A percentile compares a stretch with the other conserved stretches of the same genome.
These are phyloP conservation scores for Protomyces inouyei DNA, from an alignment of 1,139 yeast species.

Conservation along the genomic window DNA sequence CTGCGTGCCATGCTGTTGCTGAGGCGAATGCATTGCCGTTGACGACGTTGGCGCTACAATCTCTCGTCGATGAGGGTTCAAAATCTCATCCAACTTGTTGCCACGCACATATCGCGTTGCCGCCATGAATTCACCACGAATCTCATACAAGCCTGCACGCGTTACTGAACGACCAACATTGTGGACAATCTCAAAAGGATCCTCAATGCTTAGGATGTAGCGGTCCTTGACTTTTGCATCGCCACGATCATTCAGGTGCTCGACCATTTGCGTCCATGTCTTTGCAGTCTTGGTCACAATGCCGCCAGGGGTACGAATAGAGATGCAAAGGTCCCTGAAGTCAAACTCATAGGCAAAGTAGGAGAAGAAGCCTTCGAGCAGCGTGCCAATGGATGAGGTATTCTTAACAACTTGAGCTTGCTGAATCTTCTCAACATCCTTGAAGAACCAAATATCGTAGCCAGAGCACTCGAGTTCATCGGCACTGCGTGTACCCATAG, in stretches of 20 bases:
- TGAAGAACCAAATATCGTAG: slow-evolving; percentile 28
- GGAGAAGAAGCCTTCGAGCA: slow-evolving; percentile 28
- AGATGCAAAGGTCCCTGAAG: slow-evolving; percentile 26
- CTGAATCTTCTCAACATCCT: slow-evolving; percentile 14
- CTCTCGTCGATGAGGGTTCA: slow-evolving; percentile 5
- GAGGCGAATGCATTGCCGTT: neutral
- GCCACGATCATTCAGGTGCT: slow-evolving; percentile 22
- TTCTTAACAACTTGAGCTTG: slow-evolving; percentile 7
- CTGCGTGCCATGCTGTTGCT: neutral
- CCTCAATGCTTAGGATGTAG: slow-evolving; percentile 20
- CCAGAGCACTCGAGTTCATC: slow-evolving; percentile 24
- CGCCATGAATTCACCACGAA: slow-evolving; percentile 30
- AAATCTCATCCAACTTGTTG: slow-evolving; percentile 17
- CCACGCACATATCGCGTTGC: slow-evolving; percentile 27
- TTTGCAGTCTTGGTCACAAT: slow-evolving; percentile 28
- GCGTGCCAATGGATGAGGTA: slow-evolving; percentile 25
- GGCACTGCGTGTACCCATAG: slow-evolving; percentile 3
- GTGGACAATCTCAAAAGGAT: slow-evolving; percentile 31
- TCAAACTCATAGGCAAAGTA: slow-evolving; percentile 30
- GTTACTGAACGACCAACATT: slow-evolving; percentile 31
- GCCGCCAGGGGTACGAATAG: slow-evolving; percentile 28
- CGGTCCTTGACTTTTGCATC: slow-evolving; percentile 18
- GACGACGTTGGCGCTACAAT: neutral
- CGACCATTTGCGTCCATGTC: slow-evolving; percentile 28
- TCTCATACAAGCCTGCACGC: slow-evolving; percentile 22